These are phyloP conservation scores for Oryza rufipogon DNA, from an alignment of 176 grass and related monocot species.

Conservation along the genomic window DNA sequence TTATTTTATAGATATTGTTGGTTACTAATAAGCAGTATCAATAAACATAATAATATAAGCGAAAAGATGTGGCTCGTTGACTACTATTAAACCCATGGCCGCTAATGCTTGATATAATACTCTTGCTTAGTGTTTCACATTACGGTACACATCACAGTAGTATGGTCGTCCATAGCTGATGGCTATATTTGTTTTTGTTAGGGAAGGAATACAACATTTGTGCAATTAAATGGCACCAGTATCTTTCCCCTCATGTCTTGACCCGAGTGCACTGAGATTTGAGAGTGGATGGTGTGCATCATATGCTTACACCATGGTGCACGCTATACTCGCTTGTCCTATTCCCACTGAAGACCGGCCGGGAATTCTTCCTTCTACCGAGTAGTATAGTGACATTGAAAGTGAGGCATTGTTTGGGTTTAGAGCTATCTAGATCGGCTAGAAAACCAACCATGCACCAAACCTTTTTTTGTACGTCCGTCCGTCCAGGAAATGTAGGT, in stretches of 20 bases:
- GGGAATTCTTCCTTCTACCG: not conserved
- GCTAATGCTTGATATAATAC: not conserved
- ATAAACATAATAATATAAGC: too few species aligned
- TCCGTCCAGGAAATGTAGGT: conserved; percentile 13
- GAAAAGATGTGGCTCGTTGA: too few species aligned
- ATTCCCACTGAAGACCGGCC: not conserved
- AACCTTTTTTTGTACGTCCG: not conserved
- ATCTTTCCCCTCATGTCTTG: not conserved
- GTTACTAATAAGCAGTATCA: too few species aligned
- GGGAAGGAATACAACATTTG: not conserved
- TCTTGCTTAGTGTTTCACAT: not conserved
- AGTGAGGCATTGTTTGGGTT: not conserved
- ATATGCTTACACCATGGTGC: conserved; percentile 16
- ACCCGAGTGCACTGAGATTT: not conserved
- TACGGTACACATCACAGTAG: not conserved
- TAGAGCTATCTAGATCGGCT: not conserved
- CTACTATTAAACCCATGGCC: too few species aligned
- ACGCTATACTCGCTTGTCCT: conserved; percentile 8
- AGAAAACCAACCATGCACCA: conserved; percentile 36
- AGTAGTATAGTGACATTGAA: not conserved
- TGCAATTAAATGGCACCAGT: not conserved
- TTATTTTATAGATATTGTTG: too few species aligned
- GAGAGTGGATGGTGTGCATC: not conserved
- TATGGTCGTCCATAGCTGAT: not conserved
- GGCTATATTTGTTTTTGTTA: too few species aligned